Percentiles rank a stretch among this genome's conserved stretches.
phyloP scores from a whole-genome alignment of 2,329 filamentous ascomycete species.

The Chalaropsis ovoidea region DNA sequence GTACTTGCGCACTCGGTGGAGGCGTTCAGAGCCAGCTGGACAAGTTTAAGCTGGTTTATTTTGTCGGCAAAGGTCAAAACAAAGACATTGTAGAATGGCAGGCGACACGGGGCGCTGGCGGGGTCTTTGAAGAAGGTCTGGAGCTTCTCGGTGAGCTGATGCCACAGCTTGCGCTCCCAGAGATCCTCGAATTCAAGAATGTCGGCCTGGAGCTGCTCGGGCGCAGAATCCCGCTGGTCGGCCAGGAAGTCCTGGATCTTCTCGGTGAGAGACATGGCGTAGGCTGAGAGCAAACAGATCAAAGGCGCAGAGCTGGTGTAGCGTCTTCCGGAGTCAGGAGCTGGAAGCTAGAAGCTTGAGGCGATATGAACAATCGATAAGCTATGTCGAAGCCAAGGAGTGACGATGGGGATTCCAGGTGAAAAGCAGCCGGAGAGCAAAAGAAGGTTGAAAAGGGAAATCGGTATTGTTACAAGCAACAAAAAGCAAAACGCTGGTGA shows the following conservation, averaged over 20 bases:
- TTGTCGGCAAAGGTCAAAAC: conserved; percentile 94
- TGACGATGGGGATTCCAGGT: background rate
- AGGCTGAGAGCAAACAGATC: background rate
- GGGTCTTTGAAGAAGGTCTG: conserved; percentile 78
- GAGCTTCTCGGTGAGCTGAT: conserved; percentile 86
- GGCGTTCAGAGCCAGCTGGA: conserved; percentile 77
- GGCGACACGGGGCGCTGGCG: conserved; percentile 70
- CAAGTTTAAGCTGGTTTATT: conserved; percentile 97
- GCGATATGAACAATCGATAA: background rate
- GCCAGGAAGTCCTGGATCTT: conserved; percentile 85
- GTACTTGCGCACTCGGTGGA: conserved; percentile 73
- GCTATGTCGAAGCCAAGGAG: background rate
- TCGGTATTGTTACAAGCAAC: background rate
- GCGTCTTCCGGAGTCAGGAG: background rate
- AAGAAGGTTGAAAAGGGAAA: too few relatives aligned
- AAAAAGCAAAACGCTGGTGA: background rate
- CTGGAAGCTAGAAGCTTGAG: background rate
- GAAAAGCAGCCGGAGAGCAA: background rate
- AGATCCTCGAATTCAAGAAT: conserved; percentile 90
- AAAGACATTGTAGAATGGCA: conserved; percentile 88
- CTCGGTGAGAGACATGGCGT: conserved; percentile 44
- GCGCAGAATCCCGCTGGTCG: conserved; percentile 78
- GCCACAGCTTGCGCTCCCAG: conserved; percentile 99
- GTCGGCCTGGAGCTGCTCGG: conserved; percentile 75
- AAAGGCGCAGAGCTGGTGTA: background rate